These are phyloP conservation scores for Terana coerulea DNA, from an alignment of 768 basidiomycete genomes.

Conservation along the genomic window DNA sequence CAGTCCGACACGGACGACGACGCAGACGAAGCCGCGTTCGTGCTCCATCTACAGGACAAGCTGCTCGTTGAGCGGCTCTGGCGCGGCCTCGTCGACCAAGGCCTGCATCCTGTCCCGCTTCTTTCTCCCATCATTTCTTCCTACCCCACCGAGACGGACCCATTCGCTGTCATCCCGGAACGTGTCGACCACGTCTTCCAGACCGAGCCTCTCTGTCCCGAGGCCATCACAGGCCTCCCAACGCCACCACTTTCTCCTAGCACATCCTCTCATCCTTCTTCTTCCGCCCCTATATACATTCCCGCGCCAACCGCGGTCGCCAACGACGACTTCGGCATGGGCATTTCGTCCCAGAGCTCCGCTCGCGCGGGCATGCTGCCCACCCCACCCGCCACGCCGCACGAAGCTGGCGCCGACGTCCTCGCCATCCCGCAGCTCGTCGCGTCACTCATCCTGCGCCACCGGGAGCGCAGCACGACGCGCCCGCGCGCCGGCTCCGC, in stretches of 20 bases:
- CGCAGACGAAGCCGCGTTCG: neutral
- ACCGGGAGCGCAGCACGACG: constrained; percentile 19
- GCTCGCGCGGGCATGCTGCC: neutral
- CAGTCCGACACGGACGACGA: neutral
- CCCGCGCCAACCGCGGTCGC: neutral
- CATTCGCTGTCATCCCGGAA: constrained; percentile 1
- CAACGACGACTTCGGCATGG: neutral
- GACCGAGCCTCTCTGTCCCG: constrained; percentile 1
- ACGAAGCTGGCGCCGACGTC: neutral
- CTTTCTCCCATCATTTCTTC: neutral
- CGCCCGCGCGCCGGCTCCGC: constrained; percentile 16
- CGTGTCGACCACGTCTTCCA: constrained; percentile 11
- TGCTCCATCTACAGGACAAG: constrained; percentile 24
- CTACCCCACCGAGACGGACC: neutral
- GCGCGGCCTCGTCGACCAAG: constrained; percentile 28
- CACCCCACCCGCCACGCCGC: constrained; percentile 5
- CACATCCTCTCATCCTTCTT: neutral
- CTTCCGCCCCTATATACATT: neutral
- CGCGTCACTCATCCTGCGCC: constrained; percentile 24
- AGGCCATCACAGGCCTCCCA: neutral
- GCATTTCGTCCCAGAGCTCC: neutral
- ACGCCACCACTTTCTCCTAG: constrained; percentile 2
- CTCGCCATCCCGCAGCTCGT: constrained; percentile 24
- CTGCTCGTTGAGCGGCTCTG: constrained; percentile 31
- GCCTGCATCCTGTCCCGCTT: constrained; percentile 23